Conservation (phyloP, 1,284 basidiomycete genomes). For the Pseudomicrostroma phylloplanum region DNA sequence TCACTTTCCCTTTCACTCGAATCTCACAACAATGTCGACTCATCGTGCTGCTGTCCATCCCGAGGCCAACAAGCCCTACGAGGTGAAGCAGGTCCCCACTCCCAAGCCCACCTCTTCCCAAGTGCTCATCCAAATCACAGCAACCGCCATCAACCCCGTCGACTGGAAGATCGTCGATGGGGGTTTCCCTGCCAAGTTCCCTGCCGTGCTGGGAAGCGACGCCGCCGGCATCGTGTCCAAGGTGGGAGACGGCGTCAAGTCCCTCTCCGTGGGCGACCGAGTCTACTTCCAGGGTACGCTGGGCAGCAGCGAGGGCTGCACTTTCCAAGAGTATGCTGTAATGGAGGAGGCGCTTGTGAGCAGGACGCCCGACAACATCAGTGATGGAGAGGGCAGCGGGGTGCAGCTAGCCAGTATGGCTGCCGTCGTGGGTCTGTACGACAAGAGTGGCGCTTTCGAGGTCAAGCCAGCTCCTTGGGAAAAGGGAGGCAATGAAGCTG, state of each 20-base stretch:
- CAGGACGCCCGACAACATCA: conserved; percentile 26
- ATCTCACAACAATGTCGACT: background rate
- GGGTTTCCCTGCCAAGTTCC: conserved; percentile 22
- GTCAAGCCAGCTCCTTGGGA: conserved; percentile 28
- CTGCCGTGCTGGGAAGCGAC: conserved; percentile 31
- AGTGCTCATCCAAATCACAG: conserved; percentile 27
- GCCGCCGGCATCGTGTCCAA: conserved; percentile 29
- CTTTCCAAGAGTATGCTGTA: conserved; percentile 35
- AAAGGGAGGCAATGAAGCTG: conserved; percentile 19
- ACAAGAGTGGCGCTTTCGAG: conserved; percentile 15
- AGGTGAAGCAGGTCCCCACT: background rate
- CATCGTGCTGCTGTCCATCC: background rate
- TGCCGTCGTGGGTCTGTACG: conserved; percentile 26
- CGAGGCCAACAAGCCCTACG: background rate
- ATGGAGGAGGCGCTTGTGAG: conserved; percentile 26
- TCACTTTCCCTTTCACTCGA: too few relatives aligned
- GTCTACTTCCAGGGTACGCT: conserved; percentile 43
- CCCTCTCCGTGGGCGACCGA: conserved; percentile 25
- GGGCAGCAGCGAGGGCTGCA: conserved; percentile 21
- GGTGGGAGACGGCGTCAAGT: conserved; percentile 18
- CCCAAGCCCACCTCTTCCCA: conserved; percentile 20
- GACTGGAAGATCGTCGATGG: conserved; percentile 33
- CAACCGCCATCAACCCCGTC: conserved; percentile 38
- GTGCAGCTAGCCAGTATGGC: conserved; percentile 30
- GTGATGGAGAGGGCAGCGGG: conserved; percentile 32